Evolutionary conservation across 805 yeast species (phyloP).

Genomic region (Cephaloascus fragrans): DNA sequence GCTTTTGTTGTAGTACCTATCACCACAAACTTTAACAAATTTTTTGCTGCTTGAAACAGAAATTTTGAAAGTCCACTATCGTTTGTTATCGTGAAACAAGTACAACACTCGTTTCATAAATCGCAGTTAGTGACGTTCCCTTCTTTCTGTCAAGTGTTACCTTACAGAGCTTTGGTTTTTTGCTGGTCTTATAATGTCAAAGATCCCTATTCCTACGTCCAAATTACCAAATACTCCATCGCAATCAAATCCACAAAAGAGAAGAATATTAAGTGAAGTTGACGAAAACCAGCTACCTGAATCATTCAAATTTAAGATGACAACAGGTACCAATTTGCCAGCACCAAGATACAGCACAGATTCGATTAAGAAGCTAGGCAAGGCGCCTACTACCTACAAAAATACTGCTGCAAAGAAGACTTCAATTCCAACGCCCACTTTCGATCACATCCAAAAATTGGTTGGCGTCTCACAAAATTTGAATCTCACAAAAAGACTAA

Average conservation of each 20-base stretch:
- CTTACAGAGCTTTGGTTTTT: too few species aligned
- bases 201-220: background rate
- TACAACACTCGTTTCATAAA: too few species aligned
- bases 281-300: background rate
- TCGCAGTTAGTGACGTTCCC: too few species aligned
- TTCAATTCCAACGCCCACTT: background rate
- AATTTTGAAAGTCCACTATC: too few species aligned
- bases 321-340: background rate
- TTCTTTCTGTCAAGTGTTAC: too few species aligned
- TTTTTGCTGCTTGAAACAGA: too few species aligned
- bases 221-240: background rate
- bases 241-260: background rate
- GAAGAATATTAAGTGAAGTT: background rate
- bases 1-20: too few species aligned
- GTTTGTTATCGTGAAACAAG: too few species aligned
- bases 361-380: background rate
- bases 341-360: conserved; percentile 1
- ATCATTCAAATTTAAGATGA: background rate
- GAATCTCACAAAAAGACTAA: background rate
- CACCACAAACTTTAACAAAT: too few species aligned
- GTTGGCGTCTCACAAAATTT: background rate
- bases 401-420: background rate
- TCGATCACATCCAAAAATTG: conserved; percentile 1
- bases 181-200: background rate
- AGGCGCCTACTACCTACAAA: background rate